Conservation (phyloP, 2,329 filamentous ascomycete species). For the Chaetomium globosum region DNA sequence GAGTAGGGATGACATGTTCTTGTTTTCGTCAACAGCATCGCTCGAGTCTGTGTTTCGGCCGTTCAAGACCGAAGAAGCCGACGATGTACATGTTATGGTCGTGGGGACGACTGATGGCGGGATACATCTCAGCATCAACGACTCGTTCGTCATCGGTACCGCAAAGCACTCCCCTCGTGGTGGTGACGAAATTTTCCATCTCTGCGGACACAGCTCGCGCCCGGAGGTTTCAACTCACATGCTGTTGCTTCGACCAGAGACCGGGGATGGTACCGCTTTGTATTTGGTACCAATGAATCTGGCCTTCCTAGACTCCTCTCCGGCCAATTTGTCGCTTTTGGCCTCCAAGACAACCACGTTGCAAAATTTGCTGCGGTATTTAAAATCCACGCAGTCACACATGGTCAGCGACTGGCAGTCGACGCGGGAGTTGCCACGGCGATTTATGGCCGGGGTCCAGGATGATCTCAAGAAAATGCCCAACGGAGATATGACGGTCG, state of each 20-base stretch:
- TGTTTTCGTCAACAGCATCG: slow-evolving; percentile 70
- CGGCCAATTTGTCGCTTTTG: slow-evolving; percentile 79
- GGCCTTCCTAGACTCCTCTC: slow-evolving; percentile 77
- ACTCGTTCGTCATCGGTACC: slow-evolving; percentile 77
- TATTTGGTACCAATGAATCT: slow-evolving; percentile 77
- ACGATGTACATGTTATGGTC: slow-evolving; percentile 78
- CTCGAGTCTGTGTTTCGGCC: slow-evolving; percentile 71
- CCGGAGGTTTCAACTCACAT: slow-evolving; percentile 74
- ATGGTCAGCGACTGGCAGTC: slow-evolving; percentile 83
- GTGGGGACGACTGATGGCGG: slow-evolving; percentile 71
- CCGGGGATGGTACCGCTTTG: slow-evolving; percentile 48
- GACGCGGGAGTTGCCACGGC: slow-evolving; percentile 73
- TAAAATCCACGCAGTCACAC: slow-evolving; percentile 76
- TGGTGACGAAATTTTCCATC: slow-evolving; percentile 41
- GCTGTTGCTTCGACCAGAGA: slow-evolving; percentile 57
- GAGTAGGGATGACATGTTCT: slow-evolving; percentile 57
- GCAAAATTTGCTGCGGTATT: slow-evolving; percentile 83
- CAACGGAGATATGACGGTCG: slow-evolving; percentile 62
- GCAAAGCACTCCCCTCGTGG: slow-evolving; percentile 55
- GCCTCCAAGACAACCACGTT: slow-evolving; percentile 85
- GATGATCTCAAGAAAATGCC: slow-evolving; percentile 70
- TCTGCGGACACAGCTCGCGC: slow-evolving; percentile 69
- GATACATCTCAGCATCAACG: slow-evolving; percentile 79
- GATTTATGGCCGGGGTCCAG: slow-evolving; percentile 77
- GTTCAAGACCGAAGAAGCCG: slow-evolving; percentile 64